phyloP scores from a whole-genome alignment of 148 eudicot genomes.

The Rhododendron griersonianum region DNA sequence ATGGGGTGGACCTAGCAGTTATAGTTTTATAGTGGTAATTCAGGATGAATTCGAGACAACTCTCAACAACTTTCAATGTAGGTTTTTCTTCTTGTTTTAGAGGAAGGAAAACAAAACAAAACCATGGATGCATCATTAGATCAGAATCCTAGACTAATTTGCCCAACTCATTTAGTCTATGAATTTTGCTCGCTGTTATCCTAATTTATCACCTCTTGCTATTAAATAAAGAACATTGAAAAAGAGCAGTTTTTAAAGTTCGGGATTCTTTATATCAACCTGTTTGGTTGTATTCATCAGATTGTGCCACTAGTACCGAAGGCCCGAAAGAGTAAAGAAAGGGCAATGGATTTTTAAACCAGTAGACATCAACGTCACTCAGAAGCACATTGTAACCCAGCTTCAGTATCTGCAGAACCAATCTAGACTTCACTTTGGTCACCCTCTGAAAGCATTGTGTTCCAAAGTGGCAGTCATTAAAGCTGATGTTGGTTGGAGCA shows the following conservation, averaged over 20 bases:
- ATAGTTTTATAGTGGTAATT: neutral
- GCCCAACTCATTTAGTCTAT: neutral
- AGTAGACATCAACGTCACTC: constrained; percentile 85
- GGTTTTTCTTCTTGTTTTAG: neutral
- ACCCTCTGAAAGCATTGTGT: constrained; percentile 87
- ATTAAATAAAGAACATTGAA: neutral
- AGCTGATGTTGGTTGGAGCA: constrained; percentile 74
- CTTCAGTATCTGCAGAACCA: constrained; percentile 78
- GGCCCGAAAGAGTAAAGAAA: constrained; percentile 72
- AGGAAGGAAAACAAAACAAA: neutral
- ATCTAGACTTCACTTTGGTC: constrained; percentile 80
- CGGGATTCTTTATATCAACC: constrained; percentile 27
- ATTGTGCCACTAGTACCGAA: constrained; percentile 72
- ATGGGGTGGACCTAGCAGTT: neutral
- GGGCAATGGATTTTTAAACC: constrained; percentile 87
- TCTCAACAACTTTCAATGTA: neutral
- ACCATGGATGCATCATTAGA: neutral
- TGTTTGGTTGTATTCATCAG: constrained; percentile 77
- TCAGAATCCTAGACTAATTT: neutral
- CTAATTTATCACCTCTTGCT: neutral
- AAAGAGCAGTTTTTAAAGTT: neutral
- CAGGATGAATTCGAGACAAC: neutral
- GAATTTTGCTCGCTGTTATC: neutral
- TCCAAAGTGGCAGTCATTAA: constrained; percentile 89
- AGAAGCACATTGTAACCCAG: constrained; percentile 48